Percentiles rank a stretch among this genome's conserved stretches.
These are phyloP conservation scores for Coemansia umbellata DNA, from an alignment of 192 early-diverging fungal species.

Conservation along the genomic window DNA sequence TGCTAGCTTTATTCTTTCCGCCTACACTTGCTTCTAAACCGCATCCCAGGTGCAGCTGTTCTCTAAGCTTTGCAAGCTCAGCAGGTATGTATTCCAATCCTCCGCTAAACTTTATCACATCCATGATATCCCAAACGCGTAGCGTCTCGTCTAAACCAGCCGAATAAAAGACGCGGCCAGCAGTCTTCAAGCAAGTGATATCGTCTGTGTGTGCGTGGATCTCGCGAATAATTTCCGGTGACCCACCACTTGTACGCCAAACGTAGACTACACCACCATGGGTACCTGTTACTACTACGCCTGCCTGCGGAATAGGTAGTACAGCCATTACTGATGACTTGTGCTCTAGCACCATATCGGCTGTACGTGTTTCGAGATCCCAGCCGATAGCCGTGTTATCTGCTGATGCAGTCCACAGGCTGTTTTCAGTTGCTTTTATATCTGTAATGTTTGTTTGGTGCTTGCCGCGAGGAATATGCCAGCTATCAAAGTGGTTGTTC, in stretches of 20 bases:
- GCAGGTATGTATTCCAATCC: conserved; percentile 26
- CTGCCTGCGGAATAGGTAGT: conserved; percentile 56
- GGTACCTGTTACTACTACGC: conserved; percentile 75
- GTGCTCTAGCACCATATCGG: conserved; percentile 75
- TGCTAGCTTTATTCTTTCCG: conserved; percentile 8
- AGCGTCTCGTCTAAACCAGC: conserved; percentile 84
- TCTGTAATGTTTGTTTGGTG: conserved; percentile 81
- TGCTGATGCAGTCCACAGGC: conserved; percentile 86
- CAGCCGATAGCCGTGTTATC: conserved; percentile 87
- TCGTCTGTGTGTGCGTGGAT: conserved; percentile 91
- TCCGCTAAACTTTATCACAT: conserved; percentile 36
- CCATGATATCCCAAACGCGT: conserved; percentile 72
- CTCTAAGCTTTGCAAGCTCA: conserved; percentile 16
- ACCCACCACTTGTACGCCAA: conserved; percentile 62
- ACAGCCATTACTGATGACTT: conserved; percentile 74
- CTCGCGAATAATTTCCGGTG: conserved; percentile 54
- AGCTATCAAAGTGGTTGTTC: conserved; percentile 7
- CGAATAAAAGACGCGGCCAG: conserved; percentile 67
- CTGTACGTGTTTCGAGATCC: conserved; percentile 68
- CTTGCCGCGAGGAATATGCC: conserved; percentile 57
- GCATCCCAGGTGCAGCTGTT: too few relatives aligned
- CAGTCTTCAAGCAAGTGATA: conserved; percentile 61
- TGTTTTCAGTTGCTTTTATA: conserved; percentile 58
- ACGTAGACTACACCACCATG: conserved; percentile 83
- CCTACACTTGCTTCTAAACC: too few relatives aligned